Conservation (phyloP, 768 basidiomycete genomes). For the Chalciporus pseudorubinellus region DNA sequence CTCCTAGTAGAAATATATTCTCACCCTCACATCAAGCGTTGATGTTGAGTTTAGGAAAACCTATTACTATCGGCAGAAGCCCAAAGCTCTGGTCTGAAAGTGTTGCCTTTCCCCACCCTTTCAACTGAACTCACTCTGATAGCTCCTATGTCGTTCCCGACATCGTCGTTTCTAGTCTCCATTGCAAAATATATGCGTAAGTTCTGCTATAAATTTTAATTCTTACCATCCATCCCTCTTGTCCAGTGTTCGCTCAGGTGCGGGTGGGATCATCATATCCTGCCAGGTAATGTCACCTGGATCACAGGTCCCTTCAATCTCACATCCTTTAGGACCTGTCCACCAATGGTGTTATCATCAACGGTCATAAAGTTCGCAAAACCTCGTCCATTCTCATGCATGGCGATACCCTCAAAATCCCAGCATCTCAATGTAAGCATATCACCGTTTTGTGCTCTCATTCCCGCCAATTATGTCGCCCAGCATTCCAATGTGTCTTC, state of each 20-base stretch:
- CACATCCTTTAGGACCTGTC: constrained; percentile 58
- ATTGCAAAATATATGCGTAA: constrained; percentile 81
- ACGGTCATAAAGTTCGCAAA: constrained; percentile 66
- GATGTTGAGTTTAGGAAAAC: constrained; percentile 56
- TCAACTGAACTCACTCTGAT: constrained; percentile 2
- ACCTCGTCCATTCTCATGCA: constrained; percentile 72
- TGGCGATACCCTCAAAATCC: constrained; percentile 67
- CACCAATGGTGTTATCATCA: constrained; percentile 71
- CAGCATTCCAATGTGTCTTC: constrained; percentile 69
- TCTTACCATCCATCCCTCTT: background rate
- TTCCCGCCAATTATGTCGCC: background rate
- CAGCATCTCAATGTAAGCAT: constrained; percentile 55
- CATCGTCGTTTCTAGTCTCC: constrained; percentile 61
- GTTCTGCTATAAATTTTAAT: constrained; percentile 15
- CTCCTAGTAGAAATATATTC: background rate
- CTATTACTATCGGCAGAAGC: constrained; percentile 70
- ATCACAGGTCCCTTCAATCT: background rate
- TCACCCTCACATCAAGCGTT: constrained; percentile 43
- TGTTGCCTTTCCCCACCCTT: background rate
- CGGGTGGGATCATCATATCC: constrained; percentile 72
- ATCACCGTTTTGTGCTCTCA: background rate
- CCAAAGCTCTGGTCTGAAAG: constrained; percentile 55
- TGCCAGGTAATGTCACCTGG: constrained; percentile 54
- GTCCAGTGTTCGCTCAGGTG: constrained; percentile 62
- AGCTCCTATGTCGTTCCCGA: constrained; percentile 65